A percentile compares a stretch with the other conserved stretches of the same genome.
These are phyloP conservation scores for Neurospora tetraspora DNA, from an alignment of 495 filamentous ascomycete species.

Conservation along the genomic window DNA sequence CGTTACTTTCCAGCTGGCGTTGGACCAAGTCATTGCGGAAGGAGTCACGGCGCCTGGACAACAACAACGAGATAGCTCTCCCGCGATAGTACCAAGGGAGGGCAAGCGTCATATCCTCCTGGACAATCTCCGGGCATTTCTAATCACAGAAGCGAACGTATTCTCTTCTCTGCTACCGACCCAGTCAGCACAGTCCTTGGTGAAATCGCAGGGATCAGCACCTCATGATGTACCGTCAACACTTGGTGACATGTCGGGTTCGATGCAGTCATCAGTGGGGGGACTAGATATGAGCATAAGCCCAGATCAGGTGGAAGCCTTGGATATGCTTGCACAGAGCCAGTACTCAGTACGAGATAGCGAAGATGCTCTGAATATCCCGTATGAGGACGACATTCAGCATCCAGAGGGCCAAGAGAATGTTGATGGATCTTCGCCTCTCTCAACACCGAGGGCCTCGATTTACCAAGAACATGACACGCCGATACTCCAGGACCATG, in stretches of 20 bases:
- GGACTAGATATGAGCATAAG: conserved; percentile 9
- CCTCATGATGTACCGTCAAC: not conserved
- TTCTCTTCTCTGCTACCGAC: conserved; percentile 58
- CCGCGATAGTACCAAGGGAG: conserved; percentile 32
- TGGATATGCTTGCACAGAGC: conserved; percentile 20
- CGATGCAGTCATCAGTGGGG: not conserved
- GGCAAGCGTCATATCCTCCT: conserved; percentile 59
- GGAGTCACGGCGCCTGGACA: conserved; percentile 41
- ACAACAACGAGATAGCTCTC: conserved; percentile 18
- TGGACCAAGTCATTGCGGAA: conserved; percentile 58
- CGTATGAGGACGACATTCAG: conserved; percentile 30
- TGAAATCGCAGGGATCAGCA: conserved; percentile 23
- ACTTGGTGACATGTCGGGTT: conserved; percentile 16
- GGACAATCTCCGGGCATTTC: conserved; percentile 48
- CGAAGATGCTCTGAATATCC: conserved; percentile 40
- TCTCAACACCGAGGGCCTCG: conserved; percentile 38
- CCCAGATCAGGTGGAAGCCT: conserved; percentile 9
- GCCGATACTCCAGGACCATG: conserved; percentile 10
- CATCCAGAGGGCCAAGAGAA: conserved; percentile 8
- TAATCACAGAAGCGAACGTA: conserved; percentile 63
- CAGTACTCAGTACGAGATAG: conserved; percentile 30
- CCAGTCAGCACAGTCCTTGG: conserved; percentile 52
- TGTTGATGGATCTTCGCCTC: conserved; percentile 17
- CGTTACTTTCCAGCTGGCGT: conserved; percentile 53
- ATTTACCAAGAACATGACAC: conserved; percentile 18